Evolutionary conservation across 2,329 filamentous ascomycete genomes (phyloP), one percentile per base, ranked within the genome.

Genomic region (Apiospora phragmitis): DNA sequence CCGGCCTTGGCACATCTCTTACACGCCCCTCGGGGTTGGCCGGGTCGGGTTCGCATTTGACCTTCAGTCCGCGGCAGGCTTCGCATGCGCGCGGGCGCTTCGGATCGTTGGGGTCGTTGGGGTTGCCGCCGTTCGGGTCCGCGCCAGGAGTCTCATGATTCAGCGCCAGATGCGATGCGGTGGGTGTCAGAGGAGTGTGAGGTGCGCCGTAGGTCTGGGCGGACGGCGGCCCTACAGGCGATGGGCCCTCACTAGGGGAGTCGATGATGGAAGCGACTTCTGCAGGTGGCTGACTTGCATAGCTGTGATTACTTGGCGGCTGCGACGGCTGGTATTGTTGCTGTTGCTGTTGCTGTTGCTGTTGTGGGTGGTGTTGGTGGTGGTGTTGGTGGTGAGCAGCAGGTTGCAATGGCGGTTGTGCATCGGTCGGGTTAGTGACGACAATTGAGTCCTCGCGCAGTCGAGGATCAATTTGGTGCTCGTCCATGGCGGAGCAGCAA

Each of bases 31-130:
- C 88, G 4, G 84, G 83, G 67, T 91, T 87, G 24, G 81, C 81
- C 3, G 87, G 85, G 74, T 94, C 92, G 32, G 92, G 91, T 77
- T 97, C 94, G 82, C 94, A 97, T 74, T 94, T 92, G 71, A 97
- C 94, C 80, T 94, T 94, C 68, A 94, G 84, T 32, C 90, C 89
- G 65, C 92, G 90, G 78, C 92, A 94, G 3, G 91, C 90, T 79
- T 94, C 92, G 80, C 92, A 94, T 43, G 92, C 92, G 38, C 92
- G 88, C 4, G 90, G 86, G 70, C 92, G 89, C 80, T 92, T 93
- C 43, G 88, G 83, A 55, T 92, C 90, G 68, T 79, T 78, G 65
- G 76, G 77, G 32, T 80, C 78, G 6, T 74, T 74, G 16, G 76
- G 75, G 0, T 74, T 75, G 6, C 49, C 70, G n/a, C 68, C 72